Conservation (phyloP, 169 alveolate species). For the Plasmodium billcollinsi region DNA sequence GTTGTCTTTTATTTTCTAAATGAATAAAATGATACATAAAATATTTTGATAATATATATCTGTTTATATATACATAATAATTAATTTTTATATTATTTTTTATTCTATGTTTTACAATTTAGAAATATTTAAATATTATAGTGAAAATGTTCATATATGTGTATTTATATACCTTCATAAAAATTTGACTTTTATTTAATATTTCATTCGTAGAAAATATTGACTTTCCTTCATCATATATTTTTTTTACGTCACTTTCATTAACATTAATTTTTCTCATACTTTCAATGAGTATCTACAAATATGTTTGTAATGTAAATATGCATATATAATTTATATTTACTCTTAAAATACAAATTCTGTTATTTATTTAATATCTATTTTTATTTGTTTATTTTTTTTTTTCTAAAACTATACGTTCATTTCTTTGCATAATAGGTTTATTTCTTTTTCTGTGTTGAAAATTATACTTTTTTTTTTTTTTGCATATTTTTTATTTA, state of each 20-base stretch:
- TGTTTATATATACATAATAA: neutral
- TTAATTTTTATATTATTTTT: neutral
- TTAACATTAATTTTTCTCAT: slow-evolving; percentile 53
- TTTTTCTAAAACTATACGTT: slow-evolving; percentile 39
- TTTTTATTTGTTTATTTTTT: neutral
- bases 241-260: slow-evolving; percentile 43
- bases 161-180: slow-evolving; percentile 41
- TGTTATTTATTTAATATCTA: no score
- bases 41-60: neutral
- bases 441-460: slow-evolving; percentile 49
- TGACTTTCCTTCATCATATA: slow-evolving; percentile 70
- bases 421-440: slow-evolving; percentile 33
- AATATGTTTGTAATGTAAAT: neutral
- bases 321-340: neutral
- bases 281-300: slow-evolving; percentile 50
- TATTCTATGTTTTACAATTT: no score
- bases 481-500: slow-evolving; percentile 65
- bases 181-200: slow-evolving; percentile 38
- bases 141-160: neutral
- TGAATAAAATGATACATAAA: neutral
- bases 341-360: neutral
- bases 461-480: slow-evolving; percentile 44
- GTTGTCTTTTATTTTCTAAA: slow-evolving; percentile 58
- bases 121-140: neutral
- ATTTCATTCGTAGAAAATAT: slow-evolving; percentile 42